Base-by-base conservation (phyloP, 805 yeast genomes). In the Saccharomycopsis oosterbeekiorum region DNA sequence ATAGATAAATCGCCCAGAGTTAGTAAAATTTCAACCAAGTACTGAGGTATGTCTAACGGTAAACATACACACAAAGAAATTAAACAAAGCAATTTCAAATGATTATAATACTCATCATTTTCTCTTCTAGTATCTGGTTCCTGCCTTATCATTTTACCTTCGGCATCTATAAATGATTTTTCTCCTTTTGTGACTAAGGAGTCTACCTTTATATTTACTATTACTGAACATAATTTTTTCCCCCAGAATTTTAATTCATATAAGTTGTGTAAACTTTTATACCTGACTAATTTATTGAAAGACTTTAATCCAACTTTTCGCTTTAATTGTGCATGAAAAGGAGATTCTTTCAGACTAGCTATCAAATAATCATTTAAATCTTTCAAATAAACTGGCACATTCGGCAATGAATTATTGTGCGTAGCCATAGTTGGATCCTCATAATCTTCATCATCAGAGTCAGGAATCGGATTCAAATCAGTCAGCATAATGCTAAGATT, bases 1-100 rank as follows among this genome's bases (percentile, higher is more conserved):
- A 94, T 70, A 0, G 96, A 89, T 64, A 86, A 83, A 68, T 93
- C 99, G 0, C 92, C 91, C 53, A 47, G 53, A 0, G 79, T 76
- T 41, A 82, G 74, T 17, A 91, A 73, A 17, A 53, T 55, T 41
- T 58, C 37, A 14, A 60, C 43, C 41, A 63, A 59, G 57, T 37
- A 55, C n/a, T 40, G 40, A 10, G 65, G 65, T 8, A 63, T 59
- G 2, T 14, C 55, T 10, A 15, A 11, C 2, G 37, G 60, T 19
- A 57, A 19, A 15, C 62, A 56, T 15, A 59, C 62, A 39, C 43
- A 19, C 40, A 63, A 50, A 17, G 64, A 26, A 24, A 63, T 59
- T 10, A 61, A 55, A 4, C 51, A 58, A 3, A 50, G 43, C 17
- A 63, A 55, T 42, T 61, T 63, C 34, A 59, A 26, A 6, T 63